Percentiles rank a stretch among this genome's conserved stretches.
These are phyloP conservation scores for Spathaspora sp. DNA, from an alignment of 1,139 yeast species.

Conservation along the genomic window DNA sequence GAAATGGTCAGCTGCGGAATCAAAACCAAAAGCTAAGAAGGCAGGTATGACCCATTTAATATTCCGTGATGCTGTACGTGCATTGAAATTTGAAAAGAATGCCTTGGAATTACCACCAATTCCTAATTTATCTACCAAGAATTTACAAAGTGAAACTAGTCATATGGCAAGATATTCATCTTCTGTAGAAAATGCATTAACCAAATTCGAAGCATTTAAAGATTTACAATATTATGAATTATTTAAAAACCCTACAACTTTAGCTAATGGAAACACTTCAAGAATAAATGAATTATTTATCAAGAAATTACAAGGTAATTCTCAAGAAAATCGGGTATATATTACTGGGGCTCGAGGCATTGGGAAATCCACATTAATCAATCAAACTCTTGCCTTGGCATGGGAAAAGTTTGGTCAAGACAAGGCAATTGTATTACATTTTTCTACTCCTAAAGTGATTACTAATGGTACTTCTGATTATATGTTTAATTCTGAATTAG, in stretches of 20 bases:
- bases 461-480: constrained; percentile 75
- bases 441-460: constrained; percentile 62
- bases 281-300: constrained; percentile 27
- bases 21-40: constrained; percentile 28
- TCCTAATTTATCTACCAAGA: constrained; percentile 15
- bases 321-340: constrained; percentile 49
- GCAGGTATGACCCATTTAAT: constrained; percentile 46
- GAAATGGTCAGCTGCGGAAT: neutral
- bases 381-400: constrained; percentile 67
- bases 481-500: constrained; percentile 48
- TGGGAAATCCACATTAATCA: constrained; percentile 74
- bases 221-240: constrained; percentile 66
- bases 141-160: constrained; percentile 9
- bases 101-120: constrained; percentile 9
- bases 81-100: constrained; percentile 18
- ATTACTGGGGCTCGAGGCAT: constrained; percentile 72
- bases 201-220: constrained; percentile 54
- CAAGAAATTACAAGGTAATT: constrained; percentile 19
- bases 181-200: constrained; percentile 18
- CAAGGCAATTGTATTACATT: constrained; percentile 55
- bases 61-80: constrained; percentile 41
- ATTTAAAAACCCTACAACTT: constrained; percentile 54
- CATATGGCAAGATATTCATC: neutral
- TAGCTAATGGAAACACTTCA: constrained; percentile 42
- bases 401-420: constrained; percentile 45